Evolutionary conservation across 2,329 filamentous ascomycete genomes (phyloP).

Genomic region (Epicoccum nigrum): DNA sequence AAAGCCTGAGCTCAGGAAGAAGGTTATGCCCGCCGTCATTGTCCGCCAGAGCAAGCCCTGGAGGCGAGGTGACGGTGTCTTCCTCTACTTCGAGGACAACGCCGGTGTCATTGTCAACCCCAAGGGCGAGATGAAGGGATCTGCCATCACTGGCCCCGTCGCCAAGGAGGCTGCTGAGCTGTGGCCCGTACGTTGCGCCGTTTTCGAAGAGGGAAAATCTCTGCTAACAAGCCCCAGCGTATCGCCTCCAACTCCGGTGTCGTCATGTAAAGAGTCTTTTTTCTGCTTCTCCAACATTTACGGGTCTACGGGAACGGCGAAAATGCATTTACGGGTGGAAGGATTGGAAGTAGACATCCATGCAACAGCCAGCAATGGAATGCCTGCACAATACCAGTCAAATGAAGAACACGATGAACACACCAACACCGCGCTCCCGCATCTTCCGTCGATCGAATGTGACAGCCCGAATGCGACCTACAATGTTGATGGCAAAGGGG

Average conservation of each 20-base stretch:
- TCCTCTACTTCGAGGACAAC: constrained; percentile 99
- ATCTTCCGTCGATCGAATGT: constrained; percentile 5
- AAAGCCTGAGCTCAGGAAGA: constrained; percentile 99
- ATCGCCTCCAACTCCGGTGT: constrained; percentile 99
- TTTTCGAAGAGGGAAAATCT: neutral
- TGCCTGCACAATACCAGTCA: constrained; percentile 44
- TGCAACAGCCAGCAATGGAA: constrained; percentile 46
- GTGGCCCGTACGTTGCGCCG: constrained; percentile 79
- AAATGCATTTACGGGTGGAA: constrained; percentile 49
- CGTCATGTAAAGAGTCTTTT: constrained; percentile 81
- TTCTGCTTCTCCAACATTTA: constrained; percentile 49
- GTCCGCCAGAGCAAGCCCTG: constrained; percentile 99
- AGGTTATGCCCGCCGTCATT: constrained; percentile 99
- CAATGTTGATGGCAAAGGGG: neutral
- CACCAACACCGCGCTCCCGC: constrained; percentile 10
- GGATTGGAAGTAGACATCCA: constrained; percentile 41
- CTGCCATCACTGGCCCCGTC: constrained; percentile 97
- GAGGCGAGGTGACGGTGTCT: constrained; percentile 98
- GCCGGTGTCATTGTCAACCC: constrained; percentile 99
- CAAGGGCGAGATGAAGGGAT: constrained; percentile 99
- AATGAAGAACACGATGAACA: constrained; percentile 41
- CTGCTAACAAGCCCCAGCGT: constrained; percentile 67
- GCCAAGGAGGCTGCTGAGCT: constrained; percentile 99
- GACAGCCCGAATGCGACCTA: neutral
- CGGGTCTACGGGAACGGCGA: constrained; percentile 48